These are phyloP conservation scores for Leccinum fallax DNA, from an alignment of 1,284 basidiomycete species.

Conservation along the genomic window DNA sequence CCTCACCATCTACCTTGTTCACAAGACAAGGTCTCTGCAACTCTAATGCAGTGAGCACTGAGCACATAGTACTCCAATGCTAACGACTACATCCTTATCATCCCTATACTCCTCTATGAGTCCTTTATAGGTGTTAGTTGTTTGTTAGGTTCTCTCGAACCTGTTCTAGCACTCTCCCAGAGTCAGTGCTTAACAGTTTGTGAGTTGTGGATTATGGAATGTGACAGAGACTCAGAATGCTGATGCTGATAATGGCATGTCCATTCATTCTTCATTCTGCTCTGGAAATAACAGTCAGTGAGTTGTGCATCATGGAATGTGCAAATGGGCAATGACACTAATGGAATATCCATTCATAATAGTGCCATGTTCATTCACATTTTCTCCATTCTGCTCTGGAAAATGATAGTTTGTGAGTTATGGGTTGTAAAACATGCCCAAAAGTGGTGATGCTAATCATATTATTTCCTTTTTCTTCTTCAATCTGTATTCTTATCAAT, in stretches of 20 bases:
- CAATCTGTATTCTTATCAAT: neutral
- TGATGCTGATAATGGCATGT: neutral
- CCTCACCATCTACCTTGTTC: no score
- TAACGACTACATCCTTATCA: no score
- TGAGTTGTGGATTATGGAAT: neutral
- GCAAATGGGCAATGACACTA: neutral
- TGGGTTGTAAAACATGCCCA: neutral
- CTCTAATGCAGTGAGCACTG: no score
- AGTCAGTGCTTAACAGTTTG: no score
- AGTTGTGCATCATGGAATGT: neutral
- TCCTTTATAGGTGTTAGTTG: no score
- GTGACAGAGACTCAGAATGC: no score
- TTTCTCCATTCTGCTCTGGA: neutral
- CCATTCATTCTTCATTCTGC: neutral
- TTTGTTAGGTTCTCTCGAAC: no score
- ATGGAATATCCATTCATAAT: neutral
- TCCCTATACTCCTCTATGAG: no score
- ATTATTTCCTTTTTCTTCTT: neutral
- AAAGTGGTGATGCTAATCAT: neutral
- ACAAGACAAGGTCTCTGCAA: no score
- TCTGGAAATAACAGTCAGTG: neutral
- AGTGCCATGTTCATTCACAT: neutral
- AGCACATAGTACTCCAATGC: no score
- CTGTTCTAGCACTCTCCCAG: no score
- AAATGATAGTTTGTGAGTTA: neutral